Conservation (phyloP, 441 rosid species). For the Adansonia madagascariensis region DNA sequence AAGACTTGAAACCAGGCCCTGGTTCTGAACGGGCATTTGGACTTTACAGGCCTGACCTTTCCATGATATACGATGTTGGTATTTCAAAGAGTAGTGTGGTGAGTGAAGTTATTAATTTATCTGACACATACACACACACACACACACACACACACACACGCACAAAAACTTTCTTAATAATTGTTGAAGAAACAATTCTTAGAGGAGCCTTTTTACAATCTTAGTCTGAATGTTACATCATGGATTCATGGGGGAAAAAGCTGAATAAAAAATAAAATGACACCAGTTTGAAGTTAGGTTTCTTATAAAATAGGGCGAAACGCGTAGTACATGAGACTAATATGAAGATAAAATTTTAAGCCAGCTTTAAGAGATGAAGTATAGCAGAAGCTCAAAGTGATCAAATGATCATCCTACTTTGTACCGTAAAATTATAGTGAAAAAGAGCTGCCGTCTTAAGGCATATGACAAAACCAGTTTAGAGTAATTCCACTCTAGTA, state of each 20-base stretch:
- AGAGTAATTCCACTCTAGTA: background rate
- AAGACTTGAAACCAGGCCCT: constrained; percentile 79
- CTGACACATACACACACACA: background rate
- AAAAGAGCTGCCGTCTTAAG: background rate
- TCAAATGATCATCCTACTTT: background rate
- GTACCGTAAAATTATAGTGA: background rate
- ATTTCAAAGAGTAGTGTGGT: constrained; percentile 72
- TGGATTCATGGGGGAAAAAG: background rate
- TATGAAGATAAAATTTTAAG: background rate
- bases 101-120: constrained; percentile 15
- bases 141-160: too few species aligned
- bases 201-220: background rate
- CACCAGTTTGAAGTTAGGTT: background rate
- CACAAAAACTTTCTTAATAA: background rate
- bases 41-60: constrained; percentile 73
- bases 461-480: background rate
- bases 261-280: background rate
- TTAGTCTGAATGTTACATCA: background rate
- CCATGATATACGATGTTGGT: constrained; percentile 70
- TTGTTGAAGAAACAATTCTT: background rate
- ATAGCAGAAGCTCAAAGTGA: background rate
- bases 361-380: background rate
- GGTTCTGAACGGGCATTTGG: constrained; percentile 85
- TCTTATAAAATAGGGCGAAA: background rate
- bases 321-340: background rate